Evolutionary conservation across 2,329 filamentous ascomycete species (phyloP), one percentile per base, ranked within the genome.

Genomic region (Botrytis sinoallii): DNA sequence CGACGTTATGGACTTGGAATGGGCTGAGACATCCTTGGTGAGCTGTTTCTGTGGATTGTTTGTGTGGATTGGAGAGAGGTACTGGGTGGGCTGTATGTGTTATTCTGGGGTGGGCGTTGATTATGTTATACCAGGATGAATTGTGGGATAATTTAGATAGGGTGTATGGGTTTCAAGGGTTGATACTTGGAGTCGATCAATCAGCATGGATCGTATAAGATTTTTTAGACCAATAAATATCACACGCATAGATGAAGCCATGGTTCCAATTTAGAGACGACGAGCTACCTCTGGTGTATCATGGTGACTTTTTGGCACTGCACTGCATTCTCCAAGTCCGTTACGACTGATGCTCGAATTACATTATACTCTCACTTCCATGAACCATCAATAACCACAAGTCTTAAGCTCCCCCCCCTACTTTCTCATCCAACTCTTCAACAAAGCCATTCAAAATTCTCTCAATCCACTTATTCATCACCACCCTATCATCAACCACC

Each of bases 1-100:
- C 46, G 22, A 72, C 44, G 2, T 67, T 72, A 10, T 71, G 60
- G 70, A 44, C 70, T 12, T 66, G 70, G 60, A 61, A 66, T 42
- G 70, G 60, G 20, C 20, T 46, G 8, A 71, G 60, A 25, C 18
- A 71, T 35, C 60, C 60, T 35, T 71, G 70, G 60, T 71, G 46
- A 70, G 20, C 7, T 2, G 42, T 20, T 14, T 29, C 22, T 66
- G 25, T 3, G 9, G 12, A 5, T 32, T 18, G 12, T 64, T 64
- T 10, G 22, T 16, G 32, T 7, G 20, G 20, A 52, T 12, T 0
- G 2, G 12, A 16, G 10, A 32, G 2, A n/a, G 3, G 9, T 67
- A n/a, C 20, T n/a, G 18, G 7, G 35, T 35, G 7, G 6, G 25
- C 6, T n/a, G n/a, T 29, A 18, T 16, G 18, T 57, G 3, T 29